A percentile compares a stretch with the other conserved stretches of the same genome.
Conservation (phyloP, 768 basidiomycete species). For the Butyriboletus loyo region DNA sequence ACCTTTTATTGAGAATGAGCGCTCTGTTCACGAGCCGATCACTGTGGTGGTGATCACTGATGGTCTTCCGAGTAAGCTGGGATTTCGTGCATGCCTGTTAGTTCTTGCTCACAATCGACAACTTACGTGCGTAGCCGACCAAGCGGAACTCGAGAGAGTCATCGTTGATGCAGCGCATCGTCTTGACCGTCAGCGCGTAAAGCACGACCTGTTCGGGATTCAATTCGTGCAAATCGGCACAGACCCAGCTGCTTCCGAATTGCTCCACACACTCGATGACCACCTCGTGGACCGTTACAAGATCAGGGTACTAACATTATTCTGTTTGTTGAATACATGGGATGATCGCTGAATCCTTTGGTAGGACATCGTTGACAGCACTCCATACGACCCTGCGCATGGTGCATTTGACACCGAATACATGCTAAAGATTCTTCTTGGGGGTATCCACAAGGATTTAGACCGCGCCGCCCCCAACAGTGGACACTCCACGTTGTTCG, state of each 20-base stretch:
- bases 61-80: conserved; percentile 38
- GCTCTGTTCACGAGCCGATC: conserved; percentile 33
- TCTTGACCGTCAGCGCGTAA: conserved; percentile 36
- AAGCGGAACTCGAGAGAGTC: conserved; percentile 23
- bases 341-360: background rate
- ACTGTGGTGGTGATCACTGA: conserved; percentile 38
- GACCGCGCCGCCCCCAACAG: conserved; percentile 11
- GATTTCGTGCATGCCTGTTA: background rate
- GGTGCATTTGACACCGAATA: conserved; percentile 34
- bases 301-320: conserved; percentile 28
- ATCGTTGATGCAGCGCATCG: conserved; percentile 38
- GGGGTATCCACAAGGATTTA: conserved; percentile 19
- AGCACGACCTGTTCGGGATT: conserved; percentile 40
- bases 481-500: conserved; percentile 8
- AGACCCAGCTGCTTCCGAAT: conserved; percentile 35
- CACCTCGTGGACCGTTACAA: conserved; percentile 31
- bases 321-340: background rate
- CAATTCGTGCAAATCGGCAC: conserved; percentile 48
- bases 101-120: background rate
- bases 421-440: conserved; percentile 35
- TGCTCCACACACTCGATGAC: conserved; percentile 41
- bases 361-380: conserved; percentile 49
- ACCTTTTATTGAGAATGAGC: conserved; percentile 28
- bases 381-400: conserved; percentile 33
- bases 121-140: conserved; percentile 25